Evolutionary conservation across 2,329 filamentous ascomycete species (phyloP).

Genomic region (Trichoderma endophyticum): DNA sequence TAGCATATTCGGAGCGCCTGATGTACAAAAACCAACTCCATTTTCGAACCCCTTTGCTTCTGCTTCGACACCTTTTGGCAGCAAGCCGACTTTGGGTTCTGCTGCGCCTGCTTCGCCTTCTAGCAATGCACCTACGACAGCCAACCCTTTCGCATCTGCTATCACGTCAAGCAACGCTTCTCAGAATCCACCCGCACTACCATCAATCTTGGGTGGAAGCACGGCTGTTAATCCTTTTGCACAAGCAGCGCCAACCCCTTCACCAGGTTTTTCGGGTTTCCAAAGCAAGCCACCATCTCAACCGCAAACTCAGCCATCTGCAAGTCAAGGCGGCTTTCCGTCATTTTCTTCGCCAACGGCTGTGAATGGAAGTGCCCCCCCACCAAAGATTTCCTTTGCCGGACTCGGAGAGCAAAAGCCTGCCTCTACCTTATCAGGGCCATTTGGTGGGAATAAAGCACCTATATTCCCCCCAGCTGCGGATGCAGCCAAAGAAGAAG

Average conservation of each 20-base stretch:
- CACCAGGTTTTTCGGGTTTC: background rate
- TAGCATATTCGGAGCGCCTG: constrained; percentile 1
- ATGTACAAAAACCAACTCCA: background rate
- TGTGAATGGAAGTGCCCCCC: constrained; percentile 21
- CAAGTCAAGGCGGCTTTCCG: constrained; percentile 27
- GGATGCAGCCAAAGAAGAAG: background rate
- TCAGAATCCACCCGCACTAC: constrained; percentile 5
- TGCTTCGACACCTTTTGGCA: background rate
- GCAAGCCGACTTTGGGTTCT: background rate
- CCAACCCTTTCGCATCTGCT: constrained; percentile 16
- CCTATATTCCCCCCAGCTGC: background rate
- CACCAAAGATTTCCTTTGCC: background rate
- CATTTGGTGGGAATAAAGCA: background rate
- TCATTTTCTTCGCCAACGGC: constrained; percentile 12
- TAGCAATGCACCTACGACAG: background rate
- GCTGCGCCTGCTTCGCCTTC: background rate
- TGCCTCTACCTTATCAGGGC: background rate
- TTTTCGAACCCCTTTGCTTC: constrained; percentile 19
- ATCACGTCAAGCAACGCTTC: background rate
- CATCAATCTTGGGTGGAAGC: background rate
- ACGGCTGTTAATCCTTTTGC: constrained; percentile 10
- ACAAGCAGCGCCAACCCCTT: background rate
- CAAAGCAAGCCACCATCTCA: constrained; percentile 5
- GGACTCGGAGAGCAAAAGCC: constrained; percentile 1
- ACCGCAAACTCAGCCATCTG: background rate